These are phyloP conservation scores for Botrytis deweyae DNA, from an alignment of 2,329 filamentous ascomycete species.

Conservation along the genomic window DNA sequence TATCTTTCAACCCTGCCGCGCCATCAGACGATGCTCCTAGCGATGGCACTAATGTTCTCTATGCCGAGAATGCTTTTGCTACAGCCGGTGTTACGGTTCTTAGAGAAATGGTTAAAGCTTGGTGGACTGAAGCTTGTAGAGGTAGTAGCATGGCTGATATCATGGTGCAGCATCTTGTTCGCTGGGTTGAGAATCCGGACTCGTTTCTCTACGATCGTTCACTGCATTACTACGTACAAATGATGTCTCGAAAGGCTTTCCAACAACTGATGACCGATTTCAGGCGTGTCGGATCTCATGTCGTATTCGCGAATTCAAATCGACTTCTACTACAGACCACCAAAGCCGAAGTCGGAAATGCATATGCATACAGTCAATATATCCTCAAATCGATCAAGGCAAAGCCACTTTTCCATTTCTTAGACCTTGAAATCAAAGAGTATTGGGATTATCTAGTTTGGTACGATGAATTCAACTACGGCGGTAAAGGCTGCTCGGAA, in stretches of 20 bases:
- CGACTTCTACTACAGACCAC: conserved; percentile 90
- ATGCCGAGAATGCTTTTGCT: conserved; percentile 89
- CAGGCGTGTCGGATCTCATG: conserved; percentile 87
- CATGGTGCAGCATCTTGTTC: conserved; percentile 93
- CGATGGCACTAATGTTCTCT: conserved; percentile 68
- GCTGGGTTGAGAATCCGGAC: conserved; percentile 92
- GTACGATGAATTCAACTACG: conserved; percentile 99
- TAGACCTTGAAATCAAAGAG: conserved; percentile 95
- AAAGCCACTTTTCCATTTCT: conserved; percentile 94
- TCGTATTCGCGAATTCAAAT: conserved; percentile 92
- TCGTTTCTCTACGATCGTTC: conserved; percentile 95
- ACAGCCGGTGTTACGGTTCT: conserved; percentile 86
- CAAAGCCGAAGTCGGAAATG: conserved; percentile 94
- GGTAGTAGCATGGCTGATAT: conserved; percentile 95
- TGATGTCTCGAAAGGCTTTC: conserved; percentile 97
- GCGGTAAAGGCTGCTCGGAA: conserved; percentile 84
- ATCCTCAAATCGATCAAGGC: conserved; percentile 96
- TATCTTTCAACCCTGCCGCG: conserved; percentile 78
- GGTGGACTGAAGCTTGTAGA: conserved; percentile 93
- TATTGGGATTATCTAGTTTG: conserved; percentile 99
- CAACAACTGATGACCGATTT: conserved; percentile 98
- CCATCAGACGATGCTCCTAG: conserved; percentile 57
- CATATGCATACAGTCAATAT: conserved; percentile 95
- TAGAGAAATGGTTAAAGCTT: conserved; percentile 96
- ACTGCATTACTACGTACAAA: conserved; percentile 94